phyloP scores from a whole-genome alignment of 2,329 filamentous ascomycete species.

The Cladosporium sp. region DNA sequence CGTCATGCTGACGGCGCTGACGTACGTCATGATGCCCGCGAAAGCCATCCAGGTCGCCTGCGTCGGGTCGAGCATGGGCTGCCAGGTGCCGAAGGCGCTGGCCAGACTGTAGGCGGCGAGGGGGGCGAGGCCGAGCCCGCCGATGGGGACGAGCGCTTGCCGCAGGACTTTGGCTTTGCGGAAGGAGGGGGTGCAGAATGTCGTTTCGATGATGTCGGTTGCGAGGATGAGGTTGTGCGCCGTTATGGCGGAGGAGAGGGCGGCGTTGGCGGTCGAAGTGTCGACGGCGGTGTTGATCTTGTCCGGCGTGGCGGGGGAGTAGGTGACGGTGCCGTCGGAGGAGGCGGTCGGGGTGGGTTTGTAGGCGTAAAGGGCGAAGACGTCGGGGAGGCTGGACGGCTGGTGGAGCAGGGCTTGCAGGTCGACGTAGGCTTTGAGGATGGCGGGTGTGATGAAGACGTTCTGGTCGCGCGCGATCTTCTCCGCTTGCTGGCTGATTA shows the following conservation, averaged over 20 bases:
- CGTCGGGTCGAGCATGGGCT: slow-evolving; percentile 71
- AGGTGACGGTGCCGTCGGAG: slow-evolving; percentile 44
- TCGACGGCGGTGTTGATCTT: slow-evolving; percentile 66
- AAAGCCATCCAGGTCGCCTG: slow-evolving; percentile 76
- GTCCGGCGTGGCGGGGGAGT: slow-evolving; percentile 58
- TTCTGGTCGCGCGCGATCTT: slow-evolving; percentile 67
- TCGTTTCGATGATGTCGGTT: slow-evolving; percentile 68
- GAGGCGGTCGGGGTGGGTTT: slow-evolving; percentile 69
- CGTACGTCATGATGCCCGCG: slow-evolving; percentile 76
- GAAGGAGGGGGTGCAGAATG: slow-evolving; percentile 65
- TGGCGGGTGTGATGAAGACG: slow-evolving; percentile 71
- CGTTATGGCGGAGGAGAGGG: slow-evolving; percentile 75
- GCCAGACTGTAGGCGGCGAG: slow-evolving; percentile 68
- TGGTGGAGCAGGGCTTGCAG: slow-evolving; percentile 70
- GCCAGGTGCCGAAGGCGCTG: slow-evolving; percentile 60
- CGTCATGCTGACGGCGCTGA: slow-evolving; percentile 74
- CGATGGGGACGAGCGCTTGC: slow-evolving; percentile 57
- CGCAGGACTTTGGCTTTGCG: slow-evolving; percentile 63
- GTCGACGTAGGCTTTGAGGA: slow-evolving; percentile 71
- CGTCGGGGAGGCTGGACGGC: slow-evolving; percentile 71
- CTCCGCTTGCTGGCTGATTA: slow-evolving; percentile 57
- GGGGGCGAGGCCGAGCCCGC: slow-evolving; percentile 56
- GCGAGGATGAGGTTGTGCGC: slow-evolving; percentile 74
- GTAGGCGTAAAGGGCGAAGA: slow-evolving; percentile 76
- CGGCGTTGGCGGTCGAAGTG: slow-evolving; percentile 63